Base-by-base conservation (phyloP, 139 green algal species). In the Haematococcus lacustris region DNA sequence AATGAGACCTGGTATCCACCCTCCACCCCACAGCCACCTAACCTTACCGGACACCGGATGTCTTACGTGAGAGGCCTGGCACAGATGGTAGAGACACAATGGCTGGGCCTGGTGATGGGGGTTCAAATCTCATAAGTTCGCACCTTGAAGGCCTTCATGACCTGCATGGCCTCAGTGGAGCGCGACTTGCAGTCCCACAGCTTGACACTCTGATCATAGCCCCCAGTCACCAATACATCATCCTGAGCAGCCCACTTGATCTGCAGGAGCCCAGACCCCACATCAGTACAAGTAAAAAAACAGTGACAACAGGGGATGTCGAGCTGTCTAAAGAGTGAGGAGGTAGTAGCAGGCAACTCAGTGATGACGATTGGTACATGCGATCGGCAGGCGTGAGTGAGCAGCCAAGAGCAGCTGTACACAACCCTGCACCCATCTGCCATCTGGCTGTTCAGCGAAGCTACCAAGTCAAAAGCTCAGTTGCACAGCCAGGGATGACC, bases 111-210 rank as follows among this genome's bases (percentile, higher is more conserved):
- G 43, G 9, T 53, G 43, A 9, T 17, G 9, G 43, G 9, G 43
- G 43, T 53, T 53, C 9, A 9, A 28, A 9, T 28, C 9, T 17
- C 17, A 17, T 9, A 9, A 28, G 43, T 50, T 13, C 72, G 26
- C 51, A 88, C 85, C 63, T 85, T 73, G 74, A 94, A 96, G 17
- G 72, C 73, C 28, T 85, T 88, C 80, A 98, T 89, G 32, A 59
- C 83, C 76, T 97, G 91, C 9, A 98, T 86, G 21, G 94, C 41
- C 9, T 93, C 83, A 7, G 85, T 80, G 21, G 78, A 90, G 4
- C 89, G 79, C 1, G 87, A 92, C 30, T 91, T 82, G 70, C 83
- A 90, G 82, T 98, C 93, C 94, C 94, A 98, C 3, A 96, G 79
- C 62, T 88, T 88, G 43, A 97, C 85, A 25, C 81, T 86, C 68